phyloP scores from a whole-genome alignment of 2,329 filamentous ascomycete species.

The Zymoseptoria tritici region DNA sequence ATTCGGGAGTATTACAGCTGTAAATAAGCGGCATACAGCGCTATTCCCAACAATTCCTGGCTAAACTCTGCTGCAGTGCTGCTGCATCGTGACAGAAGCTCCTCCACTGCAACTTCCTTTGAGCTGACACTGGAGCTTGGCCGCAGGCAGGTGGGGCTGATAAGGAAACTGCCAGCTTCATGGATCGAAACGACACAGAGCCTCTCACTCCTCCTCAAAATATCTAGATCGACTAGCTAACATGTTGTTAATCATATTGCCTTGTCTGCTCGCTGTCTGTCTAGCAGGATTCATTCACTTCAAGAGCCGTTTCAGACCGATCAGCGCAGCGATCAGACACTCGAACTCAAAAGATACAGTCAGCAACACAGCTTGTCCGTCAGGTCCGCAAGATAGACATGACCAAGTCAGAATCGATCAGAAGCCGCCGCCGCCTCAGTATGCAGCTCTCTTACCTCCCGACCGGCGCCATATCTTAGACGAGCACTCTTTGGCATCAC shows the following conservation, averaged over 20 bases:
- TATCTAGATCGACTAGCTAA: background rate
- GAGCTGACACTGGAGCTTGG: background rate
- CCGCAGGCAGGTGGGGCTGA: background rate
- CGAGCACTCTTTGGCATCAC: conserved; percentile 23
- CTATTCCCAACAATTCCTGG: background rate
- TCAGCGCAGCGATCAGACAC: background rate
- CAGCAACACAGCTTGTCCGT: background rate
- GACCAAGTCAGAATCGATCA: background rate
- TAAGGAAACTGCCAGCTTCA: background rate
- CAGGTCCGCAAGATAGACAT: background rate
- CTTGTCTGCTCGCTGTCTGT: background rate
- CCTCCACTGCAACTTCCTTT: background rate
- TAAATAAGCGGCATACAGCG: background rate
- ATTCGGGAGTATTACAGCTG: background rate
- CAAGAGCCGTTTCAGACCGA: background rate
- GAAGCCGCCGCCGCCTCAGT: conserved; percentile 27
- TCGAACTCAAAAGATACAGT: background rate
- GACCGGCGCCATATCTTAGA: conserved; percentile 42
- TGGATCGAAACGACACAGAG: background rate
- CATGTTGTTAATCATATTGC: background rate
- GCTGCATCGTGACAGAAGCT: background rate
- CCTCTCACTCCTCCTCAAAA: background rate
- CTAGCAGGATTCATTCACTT: background rate
- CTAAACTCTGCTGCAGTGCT: background rate
- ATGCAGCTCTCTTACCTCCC: conserved; percentile 47